phyloP scores from a whole-genome alignment of 352 stramenopile species.

The Blastocystis sp. region DNA sequence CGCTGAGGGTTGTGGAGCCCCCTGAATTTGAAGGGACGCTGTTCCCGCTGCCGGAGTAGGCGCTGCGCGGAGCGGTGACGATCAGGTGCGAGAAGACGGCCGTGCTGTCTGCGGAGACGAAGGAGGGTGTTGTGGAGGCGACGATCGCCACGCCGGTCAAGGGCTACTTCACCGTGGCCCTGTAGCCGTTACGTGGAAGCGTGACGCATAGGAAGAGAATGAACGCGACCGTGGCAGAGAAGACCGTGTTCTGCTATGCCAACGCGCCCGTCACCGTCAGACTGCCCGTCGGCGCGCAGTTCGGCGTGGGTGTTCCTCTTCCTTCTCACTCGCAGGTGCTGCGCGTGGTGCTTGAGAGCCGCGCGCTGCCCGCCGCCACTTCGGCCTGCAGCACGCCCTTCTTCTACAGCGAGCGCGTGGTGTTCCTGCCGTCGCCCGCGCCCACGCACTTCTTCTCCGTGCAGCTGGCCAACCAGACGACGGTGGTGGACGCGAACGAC shows the following conservation, averaged over 20 bases:
- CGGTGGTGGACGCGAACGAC: neutral
- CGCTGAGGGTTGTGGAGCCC: neutral
- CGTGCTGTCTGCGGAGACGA: neutral
- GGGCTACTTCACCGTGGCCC: neutral
- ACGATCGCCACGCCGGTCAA: neutral
- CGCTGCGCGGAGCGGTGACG: neutral
- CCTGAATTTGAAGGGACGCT: neutral
- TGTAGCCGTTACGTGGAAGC: neutral
- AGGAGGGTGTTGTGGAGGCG: neutral
- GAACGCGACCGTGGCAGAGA: neutral
- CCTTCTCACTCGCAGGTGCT: neutral
- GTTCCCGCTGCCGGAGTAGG: neutral
- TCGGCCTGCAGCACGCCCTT: neutral
- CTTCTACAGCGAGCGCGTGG: neutral
- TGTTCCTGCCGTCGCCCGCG: neutral
- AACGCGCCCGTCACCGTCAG: too few relatives aligned
- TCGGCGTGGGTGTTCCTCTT: neutral
- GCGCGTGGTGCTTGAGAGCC: neutral
- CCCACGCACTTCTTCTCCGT: neutral
- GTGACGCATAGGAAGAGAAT: neutral
- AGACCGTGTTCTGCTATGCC: neutral
- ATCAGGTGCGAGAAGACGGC: neutral
- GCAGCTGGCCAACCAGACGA: neutral
- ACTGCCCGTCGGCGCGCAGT: neutral
- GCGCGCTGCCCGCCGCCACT: neutral